phyloP scores from a whole-genome alignment of 305 asterid genomes.

The Euphrasia arctica region DNA sequence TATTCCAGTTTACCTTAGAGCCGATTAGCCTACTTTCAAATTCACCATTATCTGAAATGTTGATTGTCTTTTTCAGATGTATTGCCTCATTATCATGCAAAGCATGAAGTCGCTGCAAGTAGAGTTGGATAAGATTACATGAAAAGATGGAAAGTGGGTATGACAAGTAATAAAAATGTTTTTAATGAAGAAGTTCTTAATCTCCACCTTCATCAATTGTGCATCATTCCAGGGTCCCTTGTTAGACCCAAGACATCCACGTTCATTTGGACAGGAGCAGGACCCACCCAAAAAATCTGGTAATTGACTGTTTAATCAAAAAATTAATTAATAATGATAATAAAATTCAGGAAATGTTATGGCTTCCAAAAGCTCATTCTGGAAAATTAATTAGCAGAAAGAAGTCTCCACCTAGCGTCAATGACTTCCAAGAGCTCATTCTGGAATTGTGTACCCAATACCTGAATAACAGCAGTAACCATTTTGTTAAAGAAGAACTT shows the following conservation, averaged over 20 bases:
- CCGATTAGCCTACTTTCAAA: conserved; percentile 47
- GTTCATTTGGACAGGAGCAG: conserved; percentile 76
- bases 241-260: conserved; percentile 88
- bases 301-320: conserved; percentile 61
- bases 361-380: not conserved
- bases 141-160: conserved; percentile 16
- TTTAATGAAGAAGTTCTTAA: conserved; percentile 12
- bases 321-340: not conserved
- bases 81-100: conserved; percentile 54
- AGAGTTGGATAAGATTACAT: conserved; percentile 35
- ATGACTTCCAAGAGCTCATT: conserved; percentile 68
- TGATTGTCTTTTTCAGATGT: conserved; percentile 37
- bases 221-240: conserved; percentile 95
- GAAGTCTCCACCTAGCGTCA: conserved; percentile 63
- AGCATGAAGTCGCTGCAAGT: conserved; percentile 72
- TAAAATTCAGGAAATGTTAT: conserved; percentile 7
- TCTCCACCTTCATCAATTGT: conserved; percentile 70
- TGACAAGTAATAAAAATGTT: conserved; percentile 17
- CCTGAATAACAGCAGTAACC: conserved; percentile 45
- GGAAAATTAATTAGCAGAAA: conserved; percentile 17
- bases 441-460: conserved; percentile 79
- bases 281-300: conserved; percentile 97
- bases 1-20: conserved; percentile 40
- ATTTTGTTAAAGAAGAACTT: conserved; percentile 20
- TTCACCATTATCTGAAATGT: conserved; percentile 55